A percentile compares a stretch with the other conserved stretches of the same genome.
These are phyloP conservation scores for Yamadazyma ubonensis DNA, from an alignment of 805 yeast genomes.

Conservation along the genomic window DNA sequence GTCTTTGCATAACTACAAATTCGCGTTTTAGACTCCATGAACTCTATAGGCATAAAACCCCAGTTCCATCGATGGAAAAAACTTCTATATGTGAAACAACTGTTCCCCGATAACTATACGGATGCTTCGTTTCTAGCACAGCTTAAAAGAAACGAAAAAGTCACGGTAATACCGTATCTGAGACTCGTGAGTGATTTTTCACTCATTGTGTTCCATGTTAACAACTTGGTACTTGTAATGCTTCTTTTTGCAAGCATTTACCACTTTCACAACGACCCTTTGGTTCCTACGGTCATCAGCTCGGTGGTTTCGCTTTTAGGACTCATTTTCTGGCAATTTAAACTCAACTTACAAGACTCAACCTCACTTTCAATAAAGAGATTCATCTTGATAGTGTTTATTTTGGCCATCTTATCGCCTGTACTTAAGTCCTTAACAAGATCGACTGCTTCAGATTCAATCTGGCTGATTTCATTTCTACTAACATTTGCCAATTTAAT, in stretches of 20 bases:
- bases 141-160: slow-evolving; percentile 72
- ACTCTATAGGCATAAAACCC: slow-evolving; percentile 9
- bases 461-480: slow-evolving; percentile 90
- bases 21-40: slow-evolving; percentile 9
- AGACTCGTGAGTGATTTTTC: slow-evolving; percentile 71
- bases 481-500: slow-evolving; percentile 66
- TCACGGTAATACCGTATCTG: slow-evolving; percentile 60
- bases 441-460: slow-evolving; percentile 89
- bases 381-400: slow-evolving; percentile 63
- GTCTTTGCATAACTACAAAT: too few species aligned
- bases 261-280: slow-evolving; percentile 49
- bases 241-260: slow-evolving; percentile 67
- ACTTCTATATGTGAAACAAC: slow-evolving; percentile 78
- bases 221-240: slow-evolving; percentile 61
- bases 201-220: slow-evolving; percentile 62
- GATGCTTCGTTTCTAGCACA: slow-evolving; percentile 80
- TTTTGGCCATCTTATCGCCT: slow-evolving; percentile 79
- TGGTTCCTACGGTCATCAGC: slow-evolving; percentile 34
- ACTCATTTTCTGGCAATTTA: slow-evolving; percentile 27
- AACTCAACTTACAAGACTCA: slow-evolving; percentile 9
- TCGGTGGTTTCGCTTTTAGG: slow-evolving; percentile 32
- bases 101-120: slow-evolving; percentile 89
- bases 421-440: slow-evolving; percentile 83
- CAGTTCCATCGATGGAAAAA: slow-evolving; percentile 69
- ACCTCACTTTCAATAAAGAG: slow-evolving; percentile 48